Conservation (phyloP, 75 land plant species). For the Adiantum capillusveneris region DNA sequence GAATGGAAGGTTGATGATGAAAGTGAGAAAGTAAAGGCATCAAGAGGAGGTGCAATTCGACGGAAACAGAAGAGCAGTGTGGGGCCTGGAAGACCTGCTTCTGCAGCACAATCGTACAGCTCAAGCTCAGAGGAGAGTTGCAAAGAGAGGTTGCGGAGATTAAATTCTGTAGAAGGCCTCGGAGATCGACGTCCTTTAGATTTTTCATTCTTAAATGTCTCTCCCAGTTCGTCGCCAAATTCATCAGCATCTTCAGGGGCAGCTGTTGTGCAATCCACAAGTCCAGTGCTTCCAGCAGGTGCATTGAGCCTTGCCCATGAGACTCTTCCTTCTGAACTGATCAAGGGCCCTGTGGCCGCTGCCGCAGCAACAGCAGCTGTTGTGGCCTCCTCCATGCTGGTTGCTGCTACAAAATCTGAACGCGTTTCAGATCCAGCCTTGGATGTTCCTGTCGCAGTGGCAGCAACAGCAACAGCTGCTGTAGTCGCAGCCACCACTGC, state of each 20-base stretch:
- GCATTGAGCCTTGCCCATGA: slow-evolving; percentile 7
- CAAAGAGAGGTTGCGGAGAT: slow-evolving; percentile 17
- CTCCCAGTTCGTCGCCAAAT: slow-evolving; percentile 5
- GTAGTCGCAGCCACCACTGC: slow-evolving; percentile 76
- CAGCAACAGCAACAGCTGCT: slow-evolving; percentile 68
- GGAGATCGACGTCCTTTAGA: slow-evolving; percentile 26
- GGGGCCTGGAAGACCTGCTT: slow-evolving; percentile 36
- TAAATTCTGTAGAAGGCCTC: slow-evolving; percentile 34
- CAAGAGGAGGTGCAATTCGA: slow-evolving; percentile 28
- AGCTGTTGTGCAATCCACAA: neutral
- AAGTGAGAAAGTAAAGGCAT: slow-evolving; percentile 9
- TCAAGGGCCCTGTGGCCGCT: slow-evolving; percentile 61
- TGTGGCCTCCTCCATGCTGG: slow-evolving; percentile 80
- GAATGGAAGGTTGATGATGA: slow-evolving; percentile 23
- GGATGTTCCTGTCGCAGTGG: slow-evolving; percentile 52
- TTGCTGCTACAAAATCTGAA: slow-evolving; percentile 62
- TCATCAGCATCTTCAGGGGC: slow-evolving; percentile 17
- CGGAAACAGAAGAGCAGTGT: slow-evolving; percentile 28
- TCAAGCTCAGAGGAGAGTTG: slow-evolving; percentile 20
- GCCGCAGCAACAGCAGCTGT: slow-evolving; percentile 79
- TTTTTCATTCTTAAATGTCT: neutral
- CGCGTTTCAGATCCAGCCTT: slow-evolving; percentile 24
- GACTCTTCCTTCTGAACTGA: slow-evolving; percentile 19
- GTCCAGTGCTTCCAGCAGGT: slow-evolving; percentile 2
- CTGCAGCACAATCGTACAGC: slow-evolving; percentile 29